phyloP scores from a whole-genome alignment of 2,329 filamentous ascomycete genomes.

The Pestalotiopsis sp. region DNA sequence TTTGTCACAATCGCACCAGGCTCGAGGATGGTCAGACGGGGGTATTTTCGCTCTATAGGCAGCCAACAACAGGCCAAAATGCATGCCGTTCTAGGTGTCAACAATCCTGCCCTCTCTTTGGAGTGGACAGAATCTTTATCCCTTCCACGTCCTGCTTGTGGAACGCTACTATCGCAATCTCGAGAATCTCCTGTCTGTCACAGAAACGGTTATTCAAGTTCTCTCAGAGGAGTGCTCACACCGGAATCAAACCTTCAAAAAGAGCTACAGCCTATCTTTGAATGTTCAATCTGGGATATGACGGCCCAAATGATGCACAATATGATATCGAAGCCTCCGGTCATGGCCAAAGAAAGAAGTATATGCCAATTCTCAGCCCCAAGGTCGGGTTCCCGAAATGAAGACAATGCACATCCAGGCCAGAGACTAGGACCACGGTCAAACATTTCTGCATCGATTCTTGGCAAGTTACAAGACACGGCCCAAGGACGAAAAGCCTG shows the following conservation, averaged over 20 bases:
- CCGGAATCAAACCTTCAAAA: too few species aligned
- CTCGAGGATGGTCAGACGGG: not conserved
- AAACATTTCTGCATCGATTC: not conserved
- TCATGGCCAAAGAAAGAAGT: not conserved
- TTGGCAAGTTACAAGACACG: not conserved
- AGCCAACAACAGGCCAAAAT: not conserved
- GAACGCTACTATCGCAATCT: too few species aligned
- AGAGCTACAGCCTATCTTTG: too few species aligned
- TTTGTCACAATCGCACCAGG: not conserved
- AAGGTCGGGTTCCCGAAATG: too few species aligned
- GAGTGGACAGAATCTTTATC: not conserved
- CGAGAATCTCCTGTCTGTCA: too few species aligned
- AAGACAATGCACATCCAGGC: too few species aligned
- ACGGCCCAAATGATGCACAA: not conserved
- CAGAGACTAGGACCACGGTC: not conserved
- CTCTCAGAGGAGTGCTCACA: too few species aligned
- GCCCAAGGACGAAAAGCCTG: not conserved
- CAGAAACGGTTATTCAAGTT: too few species aligned
- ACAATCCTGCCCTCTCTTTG: not conserved
- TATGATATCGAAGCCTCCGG: not conserved
- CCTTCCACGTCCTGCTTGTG: too few species aligned
- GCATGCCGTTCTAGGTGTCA: not conserved
- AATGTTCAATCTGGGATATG: not conserved
- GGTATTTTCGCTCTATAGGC: not conserved
- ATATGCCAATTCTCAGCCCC: not conserved